Base-by-base conservation (phyloP, 2,329 filamentous ascomycete genomes). In the Botryotinia narcissicola region DNA sequence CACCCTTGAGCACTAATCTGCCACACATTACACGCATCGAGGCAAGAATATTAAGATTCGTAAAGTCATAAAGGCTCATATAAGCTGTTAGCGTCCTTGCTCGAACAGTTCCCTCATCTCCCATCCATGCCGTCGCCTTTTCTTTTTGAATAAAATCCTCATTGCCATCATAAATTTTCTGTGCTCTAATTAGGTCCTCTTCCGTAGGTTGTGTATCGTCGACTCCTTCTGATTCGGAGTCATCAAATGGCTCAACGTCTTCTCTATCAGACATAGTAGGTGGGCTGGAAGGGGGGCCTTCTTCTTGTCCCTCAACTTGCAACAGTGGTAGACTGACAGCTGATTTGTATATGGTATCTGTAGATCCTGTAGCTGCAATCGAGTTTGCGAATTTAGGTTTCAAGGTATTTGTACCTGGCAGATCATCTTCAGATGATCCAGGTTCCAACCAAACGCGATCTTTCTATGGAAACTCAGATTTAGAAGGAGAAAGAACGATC, bases 21-120 rank as follows among this genome's bases (percentile, higher is more conserved):
- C 89, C 89, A 81, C 96, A 99, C 40, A 99, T 87, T 74, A 91
- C 89, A 40, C 96, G 90, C 76, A 98, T 86, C 12, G 93, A 90
- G 54, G 87, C 86, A 25, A 98, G 86, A 66, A 98, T 91, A 81
- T 93, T 97, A 79, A 92, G 87, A 78, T 92, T 91, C 12, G 88
- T 85, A 84, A 96, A 98, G 80, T 98, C 92, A 81, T 95, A 98
- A 18, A 98, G 85, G 75, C 94, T 91, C 92, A 99, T 97, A 82
- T 97, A 99, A 0, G 95, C 95, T 76, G 84, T 83, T 35, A 91
- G 80, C 0, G 88, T 89, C 35, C 88, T 84, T 78, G 89, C 86
- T 25, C 89, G 85, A 46, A 89, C 83, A 2, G 85, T 84, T 0
- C 88, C 88, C 75, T 91, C 89, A 78, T 96, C 93, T 78, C 96